Conservation (phyloP, 139 green algal genomes). For the Picochlorum sp. region DNA sequence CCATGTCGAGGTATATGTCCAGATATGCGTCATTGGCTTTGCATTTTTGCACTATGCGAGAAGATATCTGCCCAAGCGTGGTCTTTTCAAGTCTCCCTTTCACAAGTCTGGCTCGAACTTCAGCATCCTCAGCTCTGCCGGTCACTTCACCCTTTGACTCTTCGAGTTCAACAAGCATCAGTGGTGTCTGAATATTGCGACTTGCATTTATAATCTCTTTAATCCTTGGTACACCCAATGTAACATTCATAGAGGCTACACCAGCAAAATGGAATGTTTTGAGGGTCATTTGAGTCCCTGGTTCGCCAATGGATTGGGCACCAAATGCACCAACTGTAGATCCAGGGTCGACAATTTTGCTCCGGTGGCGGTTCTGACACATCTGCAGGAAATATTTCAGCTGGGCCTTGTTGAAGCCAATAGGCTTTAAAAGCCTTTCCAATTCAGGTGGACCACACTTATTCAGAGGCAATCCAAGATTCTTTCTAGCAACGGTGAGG, state of each 20-base stretch:
- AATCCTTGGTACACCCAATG: conserved; percentile 92
- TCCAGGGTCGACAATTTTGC: conserved; percentile 73
- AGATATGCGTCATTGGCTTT: not conserved
- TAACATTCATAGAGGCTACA: conserved; percentile 97
- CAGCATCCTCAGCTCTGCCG: conserved; percentile 49
- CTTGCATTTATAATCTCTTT: conserved; percentile 99
- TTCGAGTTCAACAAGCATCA: conserved; percentile 69
- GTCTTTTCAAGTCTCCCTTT: conserved; percentile 88
- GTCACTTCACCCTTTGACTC: not conserved
- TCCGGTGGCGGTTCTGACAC: conserved; percentile 14
- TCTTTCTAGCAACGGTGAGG: conserved; percentile 21
- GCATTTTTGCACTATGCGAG: conserved; percentile 25
- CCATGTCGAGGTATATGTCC: conserved; percentile 50
- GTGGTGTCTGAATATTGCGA: conserved; percentile 90
- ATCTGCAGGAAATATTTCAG: conserved; percentile 54
- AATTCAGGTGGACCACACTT: conserved; percentile 24
- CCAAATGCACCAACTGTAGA: conserved; percentile 83
- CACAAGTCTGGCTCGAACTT: conserved; percentile 70
- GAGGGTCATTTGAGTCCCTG: conserved; percentile 98
- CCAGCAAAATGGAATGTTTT: conserved; percentile 99
- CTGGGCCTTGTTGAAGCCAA: conserved; percentile 50
- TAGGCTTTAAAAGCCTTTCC: conserved; percentile 52
- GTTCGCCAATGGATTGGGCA: conserved; percentile 92
- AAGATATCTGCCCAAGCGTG: conserved; percentile 70
- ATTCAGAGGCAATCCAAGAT: conserved; percentile 40